Conservation (phyloP, 257 asterid genomes). For the Scutellaria minor region DNA sequence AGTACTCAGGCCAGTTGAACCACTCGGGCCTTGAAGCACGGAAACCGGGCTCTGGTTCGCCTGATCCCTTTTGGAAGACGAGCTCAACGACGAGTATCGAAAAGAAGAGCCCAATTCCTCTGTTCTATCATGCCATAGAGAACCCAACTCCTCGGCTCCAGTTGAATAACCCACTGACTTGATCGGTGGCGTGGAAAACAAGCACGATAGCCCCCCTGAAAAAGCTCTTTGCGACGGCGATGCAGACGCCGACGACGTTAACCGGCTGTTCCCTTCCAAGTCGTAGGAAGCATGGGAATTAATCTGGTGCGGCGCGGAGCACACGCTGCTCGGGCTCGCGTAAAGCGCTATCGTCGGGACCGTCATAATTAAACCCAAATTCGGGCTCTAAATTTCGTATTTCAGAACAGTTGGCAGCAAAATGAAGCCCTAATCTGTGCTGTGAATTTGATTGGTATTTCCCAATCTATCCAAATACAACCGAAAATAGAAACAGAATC, state of each 20-base stretch:
- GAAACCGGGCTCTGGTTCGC: slow-evolving; percentile 86
- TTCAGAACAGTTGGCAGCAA: not conserved
- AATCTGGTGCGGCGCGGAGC: slow-evolving; percentile 81
- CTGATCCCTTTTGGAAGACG: slow-evolving; percentile 72
- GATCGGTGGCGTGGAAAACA: slow-evolving; percentile 62
- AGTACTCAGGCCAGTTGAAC: slow-evolving; percentile 49
- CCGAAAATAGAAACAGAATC: slow-evolving; percentile 5
- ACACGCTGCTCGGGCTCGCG: slow-evolving; percentile 75
- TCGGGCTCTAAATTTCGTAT: slow-evolving; percentile 21
- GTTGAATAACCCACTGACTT: slow-evolving; percentile 57
- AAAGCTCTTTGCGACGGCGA: slow-evolving; percentile 62
- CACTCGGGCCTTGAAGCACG: slow-evolving; percentile 73
- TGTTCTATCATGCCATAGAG: slow-evolving; percentile 73
- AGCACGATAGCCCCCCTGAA: slow-evolving; percentile 67
- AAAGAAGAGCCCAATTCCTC: slow-evolving; percentile 76
- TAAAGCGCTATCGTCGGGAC: slow-evolving; percentile 79
- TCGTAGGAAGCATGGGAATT: slow-evolving; percentile 66
- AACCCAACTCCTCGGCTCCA: slow-evolving; percentile 69
- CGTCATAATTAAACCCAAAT: slow-evolving; percentile 49
- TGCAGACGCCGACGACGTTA: slow-evolving; percentile 64
- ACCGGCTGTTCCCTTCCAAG: slow-evolving; percentile 61
- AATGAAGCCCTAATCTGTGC: slow-evolving; percentile 34
- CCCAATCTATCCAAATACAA: slow-evolving; percentile 1
- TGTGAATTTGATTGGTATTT: slow-evolving; percentile 13
- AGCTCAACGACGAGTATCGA: slow-evolving; percentile 64